A percentile compares a stretch with the other conserved stretches of the same genome.
phyloP scores from a whole-genome alignment of 176 grass and related monocot species.

The Zizania latifolia region DNA sequence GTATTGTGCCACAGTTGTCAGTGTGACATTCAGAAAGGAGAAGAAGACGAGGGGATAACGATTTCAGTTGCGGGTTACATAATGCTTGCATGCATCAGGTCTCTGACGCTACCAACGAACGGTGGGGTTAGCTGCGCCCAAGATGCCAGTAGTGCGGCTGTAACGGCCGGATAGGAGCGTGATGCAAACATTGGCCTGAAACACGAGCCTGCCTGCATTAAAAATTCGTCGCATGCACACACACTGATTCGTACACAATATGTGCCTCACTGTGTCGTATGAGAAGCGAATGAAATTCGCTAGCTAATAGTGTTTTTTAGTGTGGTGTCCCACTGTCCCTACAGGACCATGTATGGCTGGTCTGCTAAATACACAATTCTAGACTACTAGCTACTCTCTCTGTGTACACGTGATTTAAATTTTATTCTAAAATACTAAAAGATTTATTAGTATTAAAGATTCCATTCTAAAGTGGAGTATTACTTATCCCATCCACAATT shows the following conservation, averaged over 20 bases:
- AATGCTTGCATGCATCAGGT: not conserved
- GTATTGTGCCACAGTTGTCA: not conserved
- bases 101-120: not conserved
- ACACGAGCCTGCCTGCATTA: not conserved
- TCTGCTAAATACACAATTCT: no score
- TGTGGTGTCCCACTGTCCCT: no score
- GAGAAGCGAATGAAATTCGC: no score
- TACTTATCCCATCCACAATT: no score
- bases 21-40: not conserved
- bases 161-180: not conserved
- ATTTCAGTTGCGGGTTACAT: not conserved
- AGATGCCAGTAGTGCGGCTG: slow-evolving; percentile 6
- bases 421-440: no score
- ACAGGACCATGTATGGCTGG: no score
- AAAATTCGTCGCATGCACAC: not conserved
- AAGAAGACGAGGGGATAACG: not conserved
- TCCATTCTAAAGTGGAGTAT: no score
- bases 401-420: no score
- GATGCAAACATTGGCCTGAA: not conserved
- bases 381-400: no score
- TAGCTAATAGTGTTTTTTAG: no score
- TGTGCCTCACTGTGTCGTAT: no score
- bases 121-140: not conserved
- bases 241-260: not conserved
- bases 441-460: no score